A percentile compares a stretch with the other conserved stretches of the same genome.
Evolutionary conservation across 1,284 basidiomycete genomes (phyloP).

Genomic region (Pyrrhoderma lamaoense): DNA sequence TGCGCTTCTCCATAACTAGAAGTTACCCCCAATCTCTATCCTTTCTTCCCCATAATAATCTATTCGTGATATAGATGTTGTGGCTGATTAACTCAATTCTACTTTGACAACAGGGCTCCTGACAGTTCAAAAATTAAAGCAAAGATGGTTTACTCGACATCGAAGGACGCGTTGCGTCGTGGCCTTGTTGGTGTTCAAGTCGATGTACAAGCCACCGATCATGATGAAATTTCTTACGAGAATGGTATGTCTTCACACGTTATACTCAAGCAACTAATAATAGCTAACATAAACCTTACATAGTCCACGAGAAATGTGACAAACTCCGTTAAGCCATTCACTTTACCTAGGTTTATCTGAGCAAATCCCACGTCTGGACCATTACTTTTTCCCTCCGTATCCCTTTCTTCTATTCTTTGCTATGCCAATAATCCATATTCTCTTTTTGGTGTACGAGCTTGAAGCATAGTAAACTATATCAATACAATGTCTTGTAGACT

Average conservation of each 20-base stretch:
- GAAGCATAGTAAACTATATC: no score
- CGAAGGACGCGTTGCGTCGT: slow-evolving; percentile 79
- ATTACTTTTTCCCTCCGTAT: no score
- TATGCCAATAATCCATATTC: no score
- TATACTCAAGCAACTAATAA: neutral
- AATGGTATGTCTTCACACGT: slow-evolving; percentile 47
- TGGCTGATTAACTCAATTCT: no score
- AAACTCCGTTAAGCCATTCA: slow-evolving; percentile 5
- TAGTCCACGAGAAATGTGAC: slow-evolving; percentile 15
- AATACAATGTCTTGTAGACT: neutral
- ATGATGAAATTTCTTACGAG: slow-evolving; percentile 70
- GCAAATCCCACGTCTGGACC: no score
- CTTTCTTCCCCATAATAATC: no score
- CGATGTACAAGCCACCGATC: slow-evolving; percentile 89
- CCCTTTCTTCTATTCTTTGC: no score
- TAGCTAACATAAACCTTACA: neutral
- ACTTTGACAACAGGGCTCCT: slow-evolving; percentile 83
- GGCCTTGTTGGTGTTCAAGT: slow-evolving; percentile 62
- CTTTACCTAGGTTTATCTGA: no score
- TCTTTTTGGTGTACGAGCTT: no score
- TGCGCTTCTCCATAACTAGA: neutral
- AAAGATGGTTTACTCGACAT: slow-evolving; percentile 96
- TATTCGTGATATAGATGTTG: no score
- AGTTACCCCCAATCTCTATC: no score
- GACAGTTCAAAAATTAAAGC: slow-evolving; percentile 82